Evolutionary conservation across 2,329 filamentous ascomycete genomes (phyloP).

Genomic region (Trichoderma sp.): DNA sequence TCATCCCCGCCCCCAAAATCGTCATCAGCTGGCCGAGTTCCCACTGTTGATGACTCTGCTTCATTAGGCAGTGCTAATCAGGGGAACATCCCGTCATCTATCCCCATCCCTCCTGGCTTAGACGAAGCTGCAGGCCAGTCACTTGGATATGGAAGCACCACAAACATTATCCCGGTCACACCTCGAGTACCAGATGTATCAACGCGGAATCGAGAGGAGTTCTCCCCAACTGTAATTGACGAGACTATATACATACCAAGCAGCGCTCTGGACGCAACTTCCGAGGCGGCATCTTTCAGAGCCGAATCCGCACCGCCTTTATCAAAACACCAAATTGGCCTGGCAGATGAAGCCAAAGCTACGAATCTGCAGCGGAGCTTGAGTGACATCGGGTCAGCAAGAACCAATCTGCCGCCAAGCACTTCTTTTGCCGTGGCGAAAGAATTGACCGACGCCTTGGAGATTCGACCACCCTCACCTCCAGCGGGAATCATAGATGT

Average conservation of each 20-base stretch:
- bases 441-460: slow-evolving; percentile 35
- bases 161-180: slow-evolving; percentile 29
- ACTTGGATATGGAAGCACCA: background rate
- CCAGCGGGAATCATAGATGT: slow-evolving; percentile 47
- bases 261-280: slow-evolving; percentile 26
- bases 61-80: background rate
- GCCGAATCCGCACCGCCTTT: slow-evolving; percentile 33
- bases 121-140: slow-evolving; percentile 12
- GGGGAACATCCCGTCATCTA: slow-evolving; percentile 28
- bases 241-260: slow-evolving; percentile 33
- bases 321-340: slow-evolving; percentile 28
- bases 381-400: slow-evolving; percentile 30
- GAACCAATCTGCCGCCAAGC: background rate
- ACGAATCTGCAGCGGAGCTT: slow-evolving; percentile 28
- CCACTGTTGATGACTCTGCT: background rate
- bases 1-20: slow-evolving; percentile 23
- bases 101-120: slow-evolving; percentile 22
- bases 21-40: slow-evolving; percentile 21
- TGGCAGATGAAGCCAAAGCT: slow-evolving; percentile 16
- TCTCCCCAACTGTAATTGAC: slow-evolving; percentile 22
- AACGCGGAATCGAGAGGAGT: slow-evolving; percentile 6
- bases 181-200: slow-evolving; percentile 13
- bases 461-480: slow-evolving; percentile 55
- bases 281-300: slow-evolving; percentile 23
- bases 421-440: slow-evolving; percentile 20